Base-by-base conservation (phyloP, 1,139 yeast species). In the Geotrichum histeridarum region DNA sequence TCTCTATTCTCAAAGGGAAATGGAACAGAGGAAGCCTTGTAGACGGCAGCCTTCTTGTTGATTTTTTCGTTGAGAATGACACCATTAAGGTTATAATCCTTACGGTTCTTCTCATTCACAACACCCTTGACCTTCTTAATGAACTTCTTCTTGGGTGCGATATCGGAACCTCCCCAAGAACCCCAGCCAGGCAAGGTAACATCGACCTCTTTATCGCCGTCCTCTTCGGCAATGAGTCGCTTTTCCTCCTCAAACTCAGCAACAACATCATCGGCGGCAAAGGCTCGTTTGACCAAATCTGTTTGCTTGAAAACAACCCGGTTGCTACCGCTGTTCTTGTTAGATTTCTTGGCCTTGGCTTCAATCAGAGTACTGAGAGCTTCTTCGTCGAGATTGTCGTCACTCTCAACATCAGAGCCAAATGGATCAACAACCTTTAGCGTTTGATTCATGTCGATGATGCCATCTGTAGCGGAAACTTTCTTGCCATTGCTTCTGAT, bases 201-300 rank as follows among this genome's bases (percentile, higher is more conserved):
- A 67, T 91, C 96, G 58, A 85, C 84, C 63, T 84, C 90, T 67
- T 88, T 79, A 69, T 93, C 97, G 57, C 82, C 98, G 70, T 93
- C 98, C 48, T 86, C 93, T 51, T 74, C 78, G 6, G 79, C 75
- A n/a, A 79, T 79, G 60, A 80, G 77, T 56, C 75, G 75, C 73
- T 93, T 93, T 62, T 87, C 95, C 22, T 77, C 82, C 58, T 79
- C 80, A 67, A 90, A 90, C 61, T 90, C 95, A 17, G 79, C 78
- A 18, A 84, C 85, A n/a, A 82, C 85, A 66, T 93, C 94, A 70
- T 93, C 99, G 27, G 98, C 98, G 1, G 97, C 98, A 76, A 93
- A 93, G 0, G 99, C 99, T 65, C 91, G 86, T 60, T 84, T 81
- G 58, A 89, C 88, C 48, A 93, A 76, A 55, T 89, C 93, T 58